Evolutionary conservation across 805 yeast genomes (phyloP), one percentile per base, ranked within the genome.

Genomic region (Debaryomyces hansenii): DNA sequence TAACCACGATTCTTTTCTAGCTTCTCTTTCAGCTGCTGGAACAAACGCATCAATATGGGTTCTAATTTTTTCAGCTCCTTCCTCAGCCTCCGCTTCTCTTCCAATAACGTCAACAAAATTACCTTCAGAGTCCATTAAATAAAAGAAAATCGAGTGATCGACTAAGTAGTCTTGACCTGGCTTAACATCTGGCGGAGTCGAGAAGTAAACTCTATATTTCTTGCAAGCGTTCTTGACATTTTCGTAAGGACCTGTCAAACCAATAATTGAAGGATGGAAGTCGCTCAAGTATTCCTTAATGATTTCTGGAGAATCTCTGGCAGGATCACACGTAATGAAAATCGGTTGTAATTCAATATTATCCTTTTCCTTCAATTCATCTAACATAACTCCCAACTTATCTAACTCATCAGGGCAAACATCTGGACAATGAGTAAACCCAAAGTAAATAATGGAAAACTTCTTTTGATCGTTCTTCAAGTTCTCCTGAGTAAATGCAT

Each of bases 41-140:
- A 84, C 71, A 70, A 84, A 91, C 1, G 87, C 85, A 51, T 80
- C 83, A 37, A 90, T 78, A 56, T 89, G 91, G 49, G 82, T 82
- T 55, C 78, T 78, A 53, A 94, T 87, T 67, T 87, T 87, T 35
- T 78, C 82, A 12, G 84, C 84, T 21, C 95, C 96, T 50, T 84
- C 84, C 16, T 74, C 77, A 20, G 90, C 91, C 47, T 84, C 88
- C 55, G 84, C 88, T 59, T 92, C 92, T 66, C 96, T 84, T 45
- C 99, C 99, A 55, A 92, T 74, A 5, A 94, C 98, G 64, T 92
- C 97, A 41, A 92, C 87, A 61, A 90, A 94, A 61, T 89, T 83
- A 40, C 98, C 99, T 63, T 94, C 97, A n/a, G 96, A 91, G 64
- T 94, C 98, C 97, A 94, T 92, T 58, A 94, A 73, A 62, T 94